A percentile compares a stretch with the other conserved stretches of the same genome.
phyloP scores from a whole-genome alignment of 306 rosid genomes.

The Vachellia pachyceras region DNA sequence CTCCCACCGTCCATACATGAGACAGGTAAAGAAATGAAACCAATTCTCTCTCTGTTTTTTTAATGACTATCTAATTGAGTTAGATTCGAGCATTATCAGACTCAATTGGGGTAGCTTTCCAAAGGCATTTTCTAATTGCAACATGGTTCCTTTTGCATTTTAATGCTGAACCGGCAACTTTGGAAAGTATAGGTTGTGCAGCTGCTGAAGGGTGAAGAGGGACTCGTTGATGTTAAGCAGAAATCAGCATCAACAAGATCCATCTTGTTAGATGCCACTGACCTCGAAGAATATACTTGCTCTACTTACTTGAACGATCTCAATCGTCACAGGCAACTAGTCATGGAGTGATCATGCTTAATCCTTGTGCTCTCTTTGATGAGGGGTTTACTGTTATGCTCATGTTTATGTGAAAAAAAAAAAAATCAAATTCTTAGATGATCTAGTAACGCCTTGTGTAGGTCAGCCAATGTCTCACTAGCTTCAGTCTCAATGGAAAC shows the following conservation, averaged over 20 bases:
- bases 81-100: too few relatives aligned
- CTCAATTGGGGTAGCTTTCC: too few relatives aligned
- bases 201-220: too few relatives aligned
- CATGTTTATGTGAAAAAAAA: conserved; percentile 2
- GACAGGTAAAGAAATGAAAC: conserved; percentile 50
- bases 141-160: neutral
- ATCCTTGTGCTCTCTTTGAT: neutral
- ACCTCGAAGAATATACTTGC: too few relatives aligned
- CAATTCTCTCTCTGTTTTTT: too few relatives aligned
- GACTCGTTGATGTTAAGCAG: too few relatives aligned
- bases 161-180: conserved; percentile 15
- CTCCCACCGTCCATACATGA: conserved; percentile 78
- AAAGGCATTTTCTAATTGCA: neutral
- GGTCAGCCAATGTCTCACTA: conserved; percentile 34
- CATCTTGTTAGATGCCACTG: too few relatives aligned
- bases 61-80: too few relatives aligned
- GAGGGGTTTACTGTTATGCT: conserved; percentile 27
- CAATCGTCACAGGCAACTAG: too few relatives aligned
- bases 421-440: conserved; percentile 33
- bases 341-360: too few relatives aligned
- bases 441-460: conserved; percentile 29
- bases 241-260: too few relatives aligned
- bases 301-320: too few relatives aligned
- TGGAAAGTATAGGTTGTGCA: conserved; percentile 46
- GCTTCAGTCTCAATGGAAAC: conserved; percentile 36